Conservation (phyloP, 2,329 filamentous ascomycete genomes). For the Akanthomyces dipterigenus region DNA sequence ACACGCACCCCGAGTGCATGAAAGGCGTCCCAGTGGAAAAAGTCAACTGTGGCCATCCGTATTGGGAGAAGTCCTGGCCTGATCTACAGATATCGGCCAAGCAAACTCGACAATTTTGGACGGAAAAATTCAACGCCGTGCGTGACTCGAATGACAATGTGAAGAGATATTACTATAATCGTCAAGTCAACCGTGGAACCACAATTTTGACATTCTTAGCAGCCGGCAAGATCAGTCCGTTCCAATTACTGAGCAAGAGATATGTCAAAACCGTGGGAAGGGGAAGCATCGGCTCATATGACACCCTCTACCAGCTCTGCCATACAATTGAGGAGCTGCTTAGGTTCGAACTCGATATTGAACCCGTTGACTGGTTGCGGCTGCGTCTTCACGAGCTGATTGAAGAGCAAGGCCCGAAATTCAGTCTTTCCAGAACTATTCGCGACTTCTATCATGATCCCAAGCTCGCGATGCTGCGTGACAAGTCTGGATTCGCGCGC, state of each 20-base stretch:
- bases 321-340: constrained; percentile 47
- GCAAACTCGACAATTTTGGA: constrained; percentile 40
- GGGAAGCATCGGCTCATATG: constrained; percentile 41
- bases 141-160: constrained; percentile 25
- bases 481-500: too few relatives aligned
- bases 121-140: constrained; percentile 36
- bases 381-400: constrained; percentile 23
- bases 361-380: constrained; percentile 49
- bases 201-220: constrained; percentile 45
- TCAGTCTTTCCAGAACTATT: constrained; percentile 43
- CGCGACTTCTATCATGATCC: constrained; percentile 33
- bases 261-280: constrained; percentile 34
- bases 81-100: constrained; percentile 36
- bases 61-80: constrained; percentile 50
- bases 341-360: constrained; percentile 46
- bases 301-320: too few relatives aligned
- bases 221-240: constrained; percentile 45
- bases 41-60: constrained; percentile 30
- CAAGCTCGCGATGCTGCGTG: too few relatives aligned
- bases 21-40: neutral
- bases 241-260: constrained; percentile 47
- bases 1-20: constrained; percentile 35
- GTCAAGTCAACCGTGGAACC: constrained; percentile 49
- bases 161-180: constrained; percentile 45
- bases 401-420: constrained; percentile 24